These are phyloP conservation scores for Rhynchospora breviuscula DNA, from an alignment of 176 grass and related monocot genomes.

Conservation along the genomic window DNA sequence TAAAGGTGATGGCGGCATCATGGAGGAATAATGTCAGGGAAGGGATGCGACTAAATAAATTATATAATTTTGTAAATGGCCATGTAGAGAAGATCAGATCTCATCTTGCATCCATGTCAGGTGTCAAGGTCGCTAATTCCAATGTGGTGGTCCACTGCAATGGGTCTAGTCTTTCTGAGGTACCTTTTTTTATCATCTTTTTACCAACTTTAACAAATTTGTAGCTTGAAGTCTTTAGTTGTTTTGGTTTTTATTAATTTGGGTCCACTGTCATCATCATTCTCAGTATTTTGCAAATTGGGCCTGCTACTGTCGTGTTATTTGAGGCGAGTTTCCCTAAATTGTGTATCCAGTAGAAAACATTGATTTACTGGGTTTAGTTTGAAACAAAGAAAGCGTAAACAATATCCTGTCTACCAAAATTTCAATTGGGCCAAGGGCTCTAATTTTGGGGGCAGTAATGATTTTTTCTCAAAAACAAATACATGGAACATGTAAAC, in stretches of 20 bases:
- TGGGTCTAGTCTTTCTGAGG: slow-evolving; percentile 48
- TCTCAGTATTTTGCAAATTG: neutral
- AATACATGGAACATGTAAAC: neutral
- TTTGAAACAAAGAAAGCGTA: neutral
- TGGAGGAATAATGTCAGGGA: slow-evolving; percentile 59
- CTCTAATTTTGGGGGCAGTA: neutral
- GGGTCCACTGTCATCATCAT: neutral
- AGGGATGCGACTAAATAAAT: slow-evolving; percentile 27
- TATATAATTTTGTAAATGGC: slow-evolving; percentile 48
- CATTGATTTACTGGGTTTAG: neutral
- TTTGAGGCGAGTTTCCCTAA: neutral
- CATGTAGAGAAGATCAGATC: slow-evolving; percentile 45
- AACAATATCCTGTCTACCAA: neutral
- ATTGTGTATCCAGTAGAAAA: neutral
- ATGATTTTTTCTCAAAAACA: neutral
- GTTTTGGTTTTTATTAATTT: slow-evolving; percentile 10
- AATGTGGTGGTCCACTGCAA: slow-evolving; percentile 7
- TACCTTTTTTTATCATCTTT: slow-evolving; percentile 16
- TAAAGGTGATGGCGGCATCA: slow-evolving; percentile 69
- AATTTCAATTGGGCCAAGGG: neutral
- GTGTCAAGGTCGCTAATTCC: slow-evolving; percentile 27
- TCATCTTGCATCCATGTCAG: slow-evolving; percentile 44
- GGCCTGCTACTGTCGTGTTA: neutral
- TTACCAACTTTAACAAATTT: neutral
- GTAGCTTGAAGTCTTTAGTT: neutral